These are phyloP conservation scores for Wilcoxina mikolae DNA, from an alignment of 495 filamentous ascomycete species.

Conservation along the genomic window DNA sequence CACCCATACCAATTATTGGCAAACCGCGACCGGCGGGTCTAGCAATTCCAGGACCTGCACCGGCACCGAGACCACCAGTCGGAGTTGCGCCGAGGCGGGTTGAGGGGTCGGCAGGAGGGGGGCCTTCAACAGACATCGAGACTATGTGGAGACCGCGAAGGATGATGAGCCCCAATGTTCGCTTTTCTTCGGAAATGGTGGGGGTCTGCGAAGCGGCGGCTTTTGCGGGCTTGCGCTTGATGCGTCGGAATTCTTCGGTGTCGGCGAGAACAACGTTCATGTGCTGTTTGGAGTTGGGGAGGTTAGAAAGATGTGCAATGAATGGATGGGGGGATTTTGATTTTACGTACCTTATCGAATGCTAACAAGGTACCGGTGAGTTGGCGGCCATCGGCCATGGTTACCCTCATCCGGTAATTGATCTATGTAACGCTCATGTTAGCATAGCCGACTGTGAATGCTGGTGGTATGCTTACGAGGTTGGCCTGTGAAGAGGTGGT, in stretches of 20 bases:
- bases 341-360: slow-evolving; percentile 67
- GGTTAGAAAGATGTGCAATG: neutral
- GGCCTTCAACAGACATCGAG: slow-evolving; percentile 86
- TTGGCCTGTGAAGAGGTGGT: slow-evolving; percentile 60
- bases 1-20: slow-evolving; percentile 48
- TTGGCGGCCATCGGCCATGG: slow-evolving; percentile 86
- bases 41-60: slow-evolving; percentile 70
- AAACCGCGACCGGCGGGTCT: slow-evolving; percentile 85
- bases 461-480: slow-evolving; percentile 54
- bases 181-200: slow-evolving; percentile 78
- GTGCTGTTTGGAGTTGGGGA: slow-evolving; percentile 45
- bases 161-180: slow-evolving; percentile 86
- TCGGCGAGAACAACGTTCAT: slow-evolving; percentile 99
- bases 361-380: slow-evolving; percentile 95
- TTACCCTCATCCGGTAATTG: slow-evolving; percentile 97
- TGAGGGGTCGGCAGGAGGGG: slow-evolving; percentile 87
- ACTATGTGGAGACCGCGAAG: slow-evolving; percentile 86
- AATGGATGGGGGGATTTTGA: slow-evolving; percentile 1
- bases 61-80: slow-evolving; percentile 34
- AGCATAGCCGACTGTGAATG: slow-evolving; percentile 11
- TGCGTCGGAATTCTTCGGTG: slow-evolving; percentile 94
- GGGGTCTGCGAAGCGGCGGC: slow-evolving; percentile 43
- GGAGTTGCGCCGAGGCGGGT: slow-evolving; percentile 71
- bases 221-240: slow-evolving; percentile 77
- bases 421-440: slow-evolving; percentile 45